Percentiles rank a stretch among this genome's conserved stretches.
These are phyloP conservation scores for Cucurbitaria berberidis DNA, from an alignment of 2,329 filamentous ascomycete genomes.

Conservation along the genomic window DNA sequence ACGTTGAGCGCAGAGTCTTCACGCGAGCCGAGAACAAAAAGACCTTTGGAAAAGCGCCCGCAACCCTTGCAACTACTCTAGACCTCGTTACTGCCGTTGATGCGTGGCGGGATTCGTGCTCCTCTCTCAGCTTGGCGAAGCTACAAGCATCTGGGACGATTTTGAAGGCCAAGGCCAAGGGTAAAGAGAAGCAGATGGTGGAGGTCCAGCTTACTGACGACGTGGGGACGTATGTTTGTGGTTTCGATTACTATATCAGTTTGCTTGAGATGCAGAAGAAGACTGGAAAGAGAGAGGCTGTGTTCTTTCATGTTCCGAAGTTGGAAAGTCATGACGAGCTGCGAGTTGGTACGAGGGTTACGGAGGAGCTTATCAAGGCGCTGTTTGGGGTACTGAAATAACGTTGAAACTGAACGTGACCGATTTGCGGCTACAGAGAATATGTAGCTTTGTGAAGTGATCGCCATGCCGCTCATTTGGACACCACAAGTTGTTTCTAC, in stretches of 20 bases:
- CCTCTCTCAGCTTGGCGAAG: constrained; percentile 8
- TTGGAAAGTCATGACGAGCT: constrained; percentile 44
- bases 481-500: too few species aligned
- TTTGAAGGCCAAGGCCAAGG: constrained; percentile 7
- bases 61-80: constrained; percentile 29
- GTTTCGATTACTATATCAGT: constrained; percentile 53
- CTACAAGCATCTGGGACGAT: neutral
- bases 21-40: constrained; percentile 37
- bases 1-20: constrained; percentile 66
- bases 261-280: constrained; percentile 37
- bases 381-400: constrained; percentile 37
- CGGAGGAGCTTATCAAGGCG: constrained; percentile 42
- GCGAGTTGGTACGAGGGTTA: constrained; percentile 37
- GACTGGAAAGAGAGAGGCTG: constrained; percentile 31
- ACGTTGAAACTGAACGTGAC: neutral
- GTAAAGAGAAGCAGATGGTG: constrained; percentile 16
- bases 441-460: too few species aligned
- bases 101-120: constrained; percentile 20
- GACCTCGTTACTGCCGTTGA: constrained; percentile 25
- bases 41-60: constrained; percentile 27
- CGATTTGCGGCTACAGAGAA: too few species aligned
- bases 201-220: constrained; percentile 49
- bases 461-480: too few species aligned
- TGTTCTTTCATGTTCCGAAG: constrained; percentile 53
- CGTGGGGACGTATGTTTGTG: constrained; percentile 53